Base-by-base conservation (phyloP, 2,329 filamentous ascomycete genomes). In the Tolypocladium endophyticum region DNA sequence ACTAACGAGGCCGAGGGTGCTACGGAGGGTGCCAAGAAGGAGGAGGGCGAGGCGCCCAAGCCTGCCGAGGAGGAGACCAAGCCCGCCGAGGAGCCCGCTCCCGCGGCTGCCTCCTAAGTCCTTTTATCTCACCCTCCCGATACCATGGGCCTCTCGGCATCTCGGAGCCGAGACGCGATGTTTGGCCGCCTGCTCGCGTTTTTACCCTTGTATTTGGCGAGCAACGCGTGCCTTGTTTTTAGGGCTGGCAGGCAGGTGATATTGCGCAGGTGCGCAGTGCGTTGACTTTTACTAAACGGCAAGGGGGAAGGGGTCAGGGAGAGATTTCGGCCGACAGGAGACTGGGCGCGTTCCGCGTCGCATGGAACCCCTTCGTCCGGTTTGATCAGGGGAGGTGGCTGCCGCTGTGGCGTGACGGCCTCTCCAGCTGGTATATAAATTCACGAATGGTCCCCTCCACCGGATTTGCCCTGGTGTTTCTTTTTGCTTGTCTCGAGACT, bases 1-100 rank as follows among this genome's bases (percentile, higher is more conserved):
- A 90, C 85, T 70, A 87, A 82, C 70, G 93, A 96, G 77, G 81
- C 83, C 62, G 90, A 93, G 77, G 79, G 83, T 50, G 28, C 50
- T 28, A 30, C 50, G 69, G 77, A 79, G 61, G 76, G 73, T 56
- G 68, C 76, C 65, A 80, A 83, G 80, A 86, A 87, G 81, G 86
- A 90, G 72, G 78, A 82, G 68, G 72, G 70, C 60, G 80, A 81
- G 71, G 73, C 75, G 56, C 64, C 72, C 55, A 74, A 75, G 71
- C 67, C 73, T 60, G 68, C 70, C 58, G 73, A 74, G 67, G 72
- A 74, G 69, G 78, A 81, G 68, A 65, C 69, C 64, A 79, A 81
- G 73, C 8, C 50, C 58, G 50, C 50, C 57, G 74, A 75, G 65
- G 75, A 76, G 71, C 68, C 75, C 62, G 73, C 74, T 57, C 69